Conservation (phyloP, 371 early-diverging fungal genomes). For the Rhizomucor pusillus region DNA sequence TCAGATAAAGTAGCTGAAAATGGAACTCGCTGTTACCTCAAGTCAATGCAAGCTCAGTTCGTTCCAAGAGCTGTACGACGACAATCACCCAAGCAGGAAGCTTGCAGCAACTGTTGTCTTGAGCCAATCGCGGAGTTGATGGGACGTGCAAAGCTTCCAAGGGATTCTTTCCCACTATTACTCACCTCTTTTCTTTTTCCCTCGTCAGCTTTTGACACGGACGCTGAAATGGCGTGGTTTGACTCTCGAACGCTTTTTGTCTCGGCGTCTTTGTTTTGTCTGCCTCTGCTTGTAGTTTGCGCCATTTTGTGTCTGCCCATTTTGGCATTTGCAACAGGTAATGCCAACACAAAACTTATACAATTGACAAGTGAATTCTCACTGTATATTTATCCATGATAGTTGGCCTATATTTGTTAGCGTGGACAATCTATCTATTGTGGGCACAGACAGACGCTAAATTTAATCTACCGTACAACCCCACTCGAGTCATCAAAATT, state of each 20-base stretch:
- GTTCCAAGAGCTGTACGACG: too few relatives aligned
- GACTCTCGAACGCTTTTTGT: constrained; percentile 36
- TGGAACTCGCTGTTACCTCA: too few relatives aligned
- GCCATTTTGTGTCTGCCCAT: constrained; percentile 37
- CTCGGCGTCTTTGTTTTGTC: constrained; percentile 39
- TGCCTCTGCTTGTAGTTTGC: constrained; percentile 32
- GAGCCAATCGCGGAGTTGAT: too few relatives aligned
- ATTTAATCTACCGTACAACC: constrained; percentile 45
- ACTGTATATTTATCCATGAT: not conserved
- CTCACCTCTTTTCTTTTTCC: too few relatives aligned
- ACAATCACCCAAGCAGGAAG: too few relatives aligned
- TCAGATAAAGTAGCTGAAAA: too few relatives aligned
- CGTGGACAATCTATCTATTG: constrained; percentile 50
- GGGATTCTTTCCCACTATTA: too few relatives aligned
- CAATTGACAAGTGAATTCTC: not conserved
- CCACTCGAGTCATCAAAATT: constrained; percentile 37
- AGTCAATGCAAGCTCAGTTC: too few relatives aligned
- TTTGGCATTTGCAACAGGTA: constrained; percentile 31
- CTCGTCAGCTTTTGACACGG: too few relatives aligned
- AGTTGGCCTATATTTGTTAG: constrained; percentile 32
- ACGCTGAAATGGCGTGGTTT: constrained; percentile 12
- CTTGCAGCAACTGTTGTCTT: too few relatives aligned
- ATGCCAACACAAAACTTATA: not conserved
- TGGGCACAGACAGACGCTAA: constrained; percentile 32
- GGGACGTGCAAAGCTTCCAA: too few relatives aligned